Evolutionary conservation across 1,284 basidiomycete species (phyloP), one percentile per base, ranked within the genome.

Genomic region (Ganoderma sp.): DNA sequence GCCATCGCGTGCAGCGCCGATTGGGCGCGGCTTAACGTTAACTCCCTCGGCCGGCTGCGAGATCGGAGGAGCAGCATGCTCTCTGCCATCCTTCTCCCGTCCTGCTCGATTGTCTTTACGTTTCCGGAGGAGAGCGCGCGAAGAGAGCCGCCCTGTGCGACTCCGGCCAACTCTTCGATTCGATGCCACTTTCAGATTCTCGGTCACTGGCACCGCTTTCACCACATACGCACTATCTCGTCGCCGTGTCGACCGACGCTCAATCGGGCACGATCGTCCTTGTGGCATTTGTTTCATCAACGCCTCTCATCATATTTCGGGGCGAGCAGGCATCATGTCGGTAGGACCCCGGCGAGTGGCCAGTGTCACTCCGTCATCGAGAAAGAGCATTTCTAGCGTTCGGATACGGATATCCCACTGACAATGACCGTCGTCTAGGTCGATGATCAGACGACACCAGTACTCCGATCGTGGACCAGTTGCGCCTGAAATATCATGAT

Each of bases 401-500:
- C 59, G 37, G 37, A 10, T 39, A 39, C 37, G 19, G 34, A 64
- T 66, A 64, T 37, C n/a, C 60, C 45, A 34, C 59, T 63, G 61
- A 54, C 45, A 34, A 56, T 63, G 61, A 54, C 67, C 67, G 70
- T 67, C 66, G 66, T 56, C 32, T 60, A 63, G 63, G 64, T 37
- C 63, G 57, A 45, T 64, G 70, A 69, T 69, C 62, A 50, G 37
- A 50, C 52, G 50, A 14, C 25, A 25, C 48, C 22, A 22, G 48
- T 43, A 42, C 59, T 65, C 63, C 67, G 69, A 70, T 70, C 56
- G 66, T 62, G 64, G 63, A 42, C 68, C 41, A 45, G 48, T 42
- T 61, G 63, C 45, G 41, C 54, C 28, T 54, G 19, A 66, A 59
- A 61, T 57, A 69, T 72, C 71, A 72, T 69, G 71, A 69, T 56